These are phyloP conservation scores for Lolium rigidum DNA, from an alignment of 176 grass and related monocot species.

Conservation along the genomic window DNA sequence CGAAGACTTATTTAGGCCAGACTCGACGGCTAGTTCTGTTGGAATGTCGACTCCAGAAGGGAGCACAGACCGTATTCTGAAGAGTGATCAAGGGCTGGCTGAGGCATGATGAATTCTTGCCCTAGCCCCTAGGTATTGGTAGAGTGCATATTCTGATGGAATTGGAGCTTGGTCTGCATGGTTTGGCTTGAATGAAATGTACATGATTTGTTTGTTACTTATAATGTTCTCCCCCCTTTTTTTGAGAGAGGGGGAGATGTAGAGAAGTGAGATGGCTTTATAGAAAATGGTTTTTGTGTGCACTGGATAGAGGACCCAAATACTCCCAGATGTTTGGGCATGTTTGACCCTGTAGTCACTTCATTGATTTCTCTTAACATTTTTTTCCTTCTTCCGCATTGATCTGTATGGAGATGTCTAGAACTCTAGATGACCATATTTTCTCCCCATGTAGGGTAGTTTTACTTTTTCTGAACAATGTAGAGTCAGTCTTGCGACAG, in stretches of 20 bases:
- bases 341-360: constrained; percentile 21
- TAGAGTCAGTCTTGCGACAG: no score
- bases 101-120: constrained; percentile 25
- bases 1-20: constrained; percentile 60
- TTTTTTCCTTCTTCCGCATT: not conserved
- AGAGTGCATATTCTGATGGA: constrained; percentile 18
- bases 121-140: constrained; percentile 30
- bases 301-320: constrained; percentile 27
- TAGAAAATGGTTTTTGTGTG: constrained; percentile 52
- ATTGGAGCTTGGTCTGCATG: constrained; percentile 41
- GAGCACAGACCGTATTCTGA: constrained; percentile 38
- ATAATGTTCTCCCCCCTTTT: not conserved
- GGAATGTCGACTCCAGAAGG: constrained; percentile 52
- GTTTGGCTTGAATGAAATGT: constrained; percentile 51
- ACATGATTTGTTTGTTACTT: constrained; percentile 38
- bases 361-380: not conserved
- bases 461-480: not conserved
- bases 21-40: constrained; percentile 46
- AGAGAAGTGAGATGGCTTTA: constrained; percentile 35
- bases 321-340: constrained; percentile 34
- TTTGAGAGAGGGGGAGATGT: constrained; percentile 28
- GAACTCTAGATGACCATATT: not conserved
- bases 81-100: constrained; percentile 23
- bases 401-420: not conserved
- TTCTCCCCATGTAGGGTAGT: not conserved